phyloP scores from a whole-genome alignment of 257 asterid genomes.

The Solanum dulcamara region DNA sequence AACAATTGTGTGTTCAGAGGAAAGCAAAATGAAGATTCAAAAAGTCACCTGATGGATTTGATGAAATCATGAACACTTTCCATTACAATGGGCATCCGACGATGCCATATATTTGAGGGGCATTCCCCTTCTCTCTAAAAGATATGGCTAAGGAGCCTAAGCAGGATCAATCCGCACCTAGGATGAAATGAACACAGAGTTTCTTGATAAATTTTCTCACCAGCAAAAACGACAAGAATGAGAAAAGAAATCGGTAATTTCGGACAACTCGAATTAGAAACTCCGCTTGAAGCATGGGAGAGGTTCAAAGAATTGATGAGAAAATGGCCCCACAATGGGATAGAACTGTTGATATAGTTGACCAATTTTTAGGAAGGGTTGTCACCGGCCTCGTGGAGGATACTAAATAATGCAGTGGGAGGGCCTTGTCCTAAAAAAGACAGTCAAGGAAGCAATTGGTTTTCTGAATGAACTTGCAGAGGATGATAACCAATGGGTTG shows the following conservation, averaged over 20 bases:
- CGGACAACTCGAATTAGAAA: background rate
- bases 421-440: background rate
- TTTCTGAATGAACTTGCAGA: background rate
- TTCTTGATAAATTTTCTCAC: background rate
- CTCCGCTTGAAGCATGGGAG: background rate
- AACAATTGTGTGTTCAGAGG: background rate
- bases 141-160: background rate
- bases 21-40: background rate
- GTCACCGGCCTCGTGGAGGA: background rate
- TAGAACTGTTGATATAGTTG: background rate
- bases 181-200: background rate
- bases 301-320: background rate
- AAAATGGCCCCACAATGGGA: background rate
- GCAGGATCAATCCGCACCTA: background rate
- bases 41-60: background rate
- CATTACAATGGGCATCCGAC: background rate
- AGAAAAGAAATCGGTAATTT: background rate
- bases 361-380: background rate
- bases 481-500: background rate
- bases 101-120: background rate
- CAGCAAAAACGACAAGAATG: background rate
- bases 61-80: background rate
- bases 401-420: background rate
- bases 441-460: background rate
- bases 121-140: background rate